Evolutionary conservation across 352 stramenopile species (phyloP), one percentile per base, ranked within the genome.

Genomic region (Pythium brassicae): DNA sequence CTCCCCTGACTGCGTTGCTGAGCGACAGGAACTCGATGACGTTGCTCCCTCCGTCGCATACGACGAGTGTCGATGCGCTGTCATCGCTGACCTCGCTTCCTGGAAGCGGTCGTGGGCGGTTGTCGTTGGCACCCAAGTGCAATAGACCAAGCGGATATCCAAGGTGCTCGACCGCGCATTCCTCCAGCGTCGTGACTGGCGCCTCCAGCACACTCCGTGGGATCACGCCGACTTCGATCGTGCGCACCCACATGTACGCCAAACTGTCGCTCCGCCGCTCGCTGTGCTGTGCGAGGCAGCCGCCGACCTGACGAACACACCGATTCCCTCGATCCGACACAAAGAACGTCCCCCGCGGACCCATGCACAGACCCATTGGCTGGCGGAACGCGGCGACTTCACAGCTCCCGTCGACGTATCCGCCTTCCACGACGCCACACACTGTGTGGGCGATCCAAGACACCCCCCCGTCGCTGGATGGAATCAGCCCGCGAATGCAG

Each of bases 251-350:
- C 8, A 40, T 42, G 53, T 65, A 80, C 35, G 44, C 50, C 15
- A 71, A 49, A 50, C 51, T 51, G 46, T 72, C 54, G 7, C 45
- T 53, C 14, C 27, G 19, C n/a, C 34, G 29, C 8, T 27, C 34
- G 22, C 20, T 59, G 37, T 47, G 25, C n/a, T 59, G 35, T 23
- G 53, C 46, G 25, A 69, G 55, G 23, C 56, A 65, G 9, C 68
- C 62, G 12, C 68, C 68, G 53, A 80, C 50, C 56, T 80, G 68
- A 17, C 73, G 71, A 40, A 83, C 65, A 42, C 73, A 78, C 19
- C 56, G 27, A 37, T 83, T 83, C 25, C 73, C 73, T 55, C 58
- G 61, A 39, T 78, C 71, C 1, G 71, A 53, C 15, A 80, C 66
- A 34, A 83, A 83, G 44, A 80, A 59, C 23, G 68, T 63, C 7